Evolutionary conservation across 2,329 filamentous ascomycete species (phyloP), one percentile per base, ranked within the genome.

Genomic region (Dichotomopilus funicola): DNA sequence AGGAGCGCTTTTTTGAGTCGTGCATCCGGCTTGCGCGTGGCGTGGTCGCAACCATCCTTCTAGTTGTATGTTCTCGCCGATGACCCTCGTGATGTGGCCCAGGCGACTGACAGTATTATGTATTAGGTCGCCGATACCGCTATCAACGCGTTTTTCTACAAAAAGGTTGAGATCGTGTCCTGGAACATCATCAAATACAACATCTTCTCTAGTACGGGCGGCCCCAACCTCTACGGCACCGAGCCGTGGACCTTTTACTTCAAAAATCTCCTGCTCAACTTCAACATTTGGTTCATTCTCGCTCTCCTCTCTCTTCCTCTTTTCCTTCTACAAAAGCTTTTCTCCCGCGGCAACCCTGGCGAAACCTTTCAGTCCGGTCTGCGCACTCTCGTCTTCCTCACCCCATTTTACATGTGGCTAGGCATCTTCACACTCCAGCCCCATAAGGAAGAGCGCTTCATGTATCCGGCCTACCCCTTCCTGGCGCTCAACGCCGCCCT

Each of bases 171-270:
- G 4, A 71, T 91, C 41, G 89, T 96, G 6, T 85, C 91, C 0
- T 88, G 90, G 78, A 96, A 96, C 67, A 97, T 99, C 66, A 85
- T 99, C 65, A 82, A 87, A 61, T 99, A 99, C 78, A 99, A 99
- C 68, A 83, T 99, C 44, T 92, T 99, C 68, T 88, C 88, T 6
- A 84, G 83, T 6, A 80, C 82, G 0, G 88, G 85, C 36, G 94
- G 92, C 0, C 94, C 94, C 0, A 82, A 96, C 54, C 88, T 99
- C 38, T 99, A 96, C 66, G 94, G 94, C 45, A 95, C 89, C 0
- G 94, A 99, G 71, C 89, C 92, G 1, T 97, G 92, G 94, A 87
- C 91, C 52, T 99, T 96, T 69, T 99, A 99, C 71, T 78, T 96
- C 64, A 88, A 89, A 64, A 99, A 99, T 65, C 75, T 99, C 44